Percentiles rank a stretch among this genome's conserved stretches.
phyloP scores from a whole-genome alignment of 306 rosid species.

The Nissolia schottii region DNA sequence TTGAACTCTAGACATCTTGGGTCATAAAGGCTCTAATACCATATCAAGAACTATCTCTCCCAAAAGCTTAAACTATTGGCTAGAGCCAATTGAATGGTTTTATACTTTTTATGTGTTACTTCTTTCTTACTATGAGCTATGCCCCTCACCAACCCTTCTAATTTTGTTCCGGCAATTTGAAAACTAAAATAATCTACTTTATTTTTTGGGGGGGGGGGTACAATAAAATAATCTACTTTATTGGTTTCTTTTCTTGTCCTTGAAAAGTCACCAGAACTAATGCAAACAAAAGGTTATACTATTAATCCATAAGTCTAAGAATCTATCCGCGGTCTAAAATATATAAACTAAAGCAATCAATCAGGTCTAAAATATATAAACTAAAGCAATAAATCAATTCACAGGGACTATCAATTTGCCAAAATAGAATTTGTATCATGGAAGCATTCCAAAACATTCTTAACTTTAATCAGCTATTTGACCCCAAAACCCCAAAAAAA shows the following conservation, averaged over 20 bases:
- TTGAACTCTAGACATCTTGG: too few relatives aligned
- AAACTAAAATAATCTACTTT: background rate
- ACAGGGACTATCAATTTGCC: background rate
- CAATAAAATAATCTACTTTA: background rate
- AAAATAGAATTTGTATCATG: background rate
- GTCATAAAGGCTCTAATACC: too few relatives aligned
- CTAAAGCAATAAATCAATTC: background rate
- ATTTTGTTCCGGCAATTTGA: background rate
- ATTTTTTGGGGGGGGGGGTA: too few relatives aligned
- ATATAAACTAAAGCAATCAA: background rate
- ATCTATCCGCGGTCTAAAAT: background rate
- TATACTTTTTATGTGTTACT: background rate
- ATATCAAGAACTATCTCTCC: too few relatives aligned
- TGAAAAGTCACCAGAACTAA: background rate
- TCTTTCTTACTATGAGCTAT: background rate
- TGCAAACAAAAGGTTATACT: background rate
- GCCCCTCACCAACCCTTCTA: background rate
- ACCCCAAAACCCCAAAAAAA: too few relatives aligned
- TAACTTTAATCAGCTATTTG: constrained; percentile 5
- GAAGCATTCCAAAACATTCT: background rate
- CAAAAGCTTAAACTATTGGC: too few relatives aligned
- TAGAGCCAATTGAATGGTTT: too few relatives aligned
- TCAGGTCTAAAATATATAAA: background rate
- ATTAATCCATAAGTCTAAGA: background rate
- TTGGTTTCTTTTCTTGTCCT: background rate